Evolutionary conservation across 257 asterid species (phyloP), one percentile per base, ranked within the genome.

Genomic region (Paulownia fortunei): DNA sequence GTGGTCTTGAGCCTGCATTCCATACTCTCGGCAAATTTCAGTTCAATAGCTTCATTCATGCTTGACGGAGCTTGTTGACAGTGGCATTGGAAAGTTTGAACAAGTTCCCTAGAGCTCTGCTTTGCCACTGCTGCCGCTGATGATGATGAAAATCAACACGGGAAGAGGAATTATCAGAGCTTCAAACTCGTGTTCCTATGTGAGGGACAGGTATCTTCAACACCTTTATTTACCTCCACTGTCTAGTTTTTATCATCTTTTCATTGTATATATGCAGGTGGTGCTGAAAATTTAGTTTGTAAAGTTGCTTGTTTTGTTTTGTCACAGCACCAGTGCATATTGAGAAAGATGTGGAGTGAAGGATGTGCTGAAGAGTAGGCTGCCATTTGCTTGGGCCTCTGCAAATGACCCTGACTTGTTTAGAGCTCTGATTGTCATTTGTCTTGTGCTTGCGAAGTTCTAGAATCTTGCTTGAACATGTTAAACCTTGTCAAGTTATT

Each of bases 41-140:
- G 97, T 88, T 84, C 39, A 55, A 42, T 82, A 72, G 88, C 91
- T 84, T 75, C 84, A 82, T 84, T n/a, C n/a, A n/a, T 73, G 62
- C 64, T 49, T 26, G 81, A 80, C 82, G 86, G 84, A 85, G 91
- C 85, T 84, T 80, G 69, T 21, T 18, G 72, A 63, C 82, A 78
- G 84, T 80, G 86, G 87, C 80, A 81, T 64, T 82, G 79, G 76
- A 39, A 47, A 74, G 73, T 54, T 74, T 54, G 44, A 37, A 70
- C 0, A 87, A 72, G 97, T 85, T 84, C 90, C 86, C 87, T 81
- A 82, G 85, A 73, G 78, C 82, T 82, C 84, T 72, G 81, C 84
- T 76, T 76, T 71, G 77, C 79, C 41, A 69, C 78, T 65, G 81
- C 73, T 64, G n/a, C n/a, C 76, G n/a, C n/a, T 26, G 82, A 81